Conservation (phyloP, 768 basidiomycete species). For the Tephrocybe rancida region DNA sequence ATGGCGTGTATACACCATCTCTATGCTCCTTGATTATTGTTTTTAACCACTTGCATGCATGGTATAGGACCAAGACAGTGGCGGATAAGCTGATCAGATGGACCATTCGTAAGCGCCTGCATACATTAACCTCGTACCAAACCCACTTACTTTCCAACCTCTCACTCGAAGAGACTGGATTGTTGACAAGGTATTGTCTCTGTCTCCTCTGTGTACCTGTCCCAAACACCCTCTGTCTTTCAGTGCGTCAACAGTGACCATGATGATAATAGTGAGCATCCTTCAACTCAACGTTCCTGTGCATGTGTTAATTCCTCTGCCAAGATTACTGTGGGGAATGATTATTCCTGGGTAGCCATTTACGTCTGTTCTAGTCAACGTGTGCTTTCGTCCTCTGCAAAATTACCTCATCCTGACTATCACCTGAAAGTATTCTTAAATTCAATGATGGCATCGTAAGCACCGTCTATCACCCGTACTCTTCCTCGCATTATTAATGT, state of each 20-base stretch:
- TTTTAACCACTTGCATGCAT: no score
- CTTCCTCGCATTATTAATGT: no score
- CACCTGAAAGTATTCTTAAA: constrained; percentile 4
- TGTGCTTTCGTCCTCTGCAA: not conserved
- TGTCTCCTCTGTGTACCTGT: no score
- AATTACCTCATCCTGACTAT: not conserved
- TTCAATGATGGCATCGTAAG: constrained; percentile 12
- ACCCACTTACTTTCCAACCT: not conserved
- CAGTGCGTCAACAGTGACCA: constrained; percentile 1
- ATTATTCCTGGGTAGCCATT: constrained; percentile 7
- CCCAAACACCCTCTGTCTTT: no score
- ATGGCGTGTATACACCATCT: not conserved
- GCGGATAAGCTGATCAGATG: constrained; percentile 7
- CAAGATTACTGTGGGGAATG: not conserved
- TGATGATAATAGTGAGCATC: constrained; percentile 5
- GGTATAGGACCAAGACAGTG: not conserved
- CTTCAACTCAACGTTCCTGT: not conserved
- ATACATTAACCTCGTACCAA: not conserved
- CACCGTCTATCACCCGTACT: not conserved
- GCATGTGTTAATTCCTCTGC: not conserved
- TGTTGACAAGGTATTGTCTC: no score
- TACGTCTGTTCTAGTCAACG: constrained; percentile 3
- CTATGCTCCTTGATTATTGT: no score
- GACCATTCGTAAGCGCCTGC: constrained; percentile 10
- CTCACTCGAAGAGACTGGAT: constrained; percentile 3